Conservation (phyloP, 164 flowering plant species). For the Aristolochia fimbriata region DNA sequence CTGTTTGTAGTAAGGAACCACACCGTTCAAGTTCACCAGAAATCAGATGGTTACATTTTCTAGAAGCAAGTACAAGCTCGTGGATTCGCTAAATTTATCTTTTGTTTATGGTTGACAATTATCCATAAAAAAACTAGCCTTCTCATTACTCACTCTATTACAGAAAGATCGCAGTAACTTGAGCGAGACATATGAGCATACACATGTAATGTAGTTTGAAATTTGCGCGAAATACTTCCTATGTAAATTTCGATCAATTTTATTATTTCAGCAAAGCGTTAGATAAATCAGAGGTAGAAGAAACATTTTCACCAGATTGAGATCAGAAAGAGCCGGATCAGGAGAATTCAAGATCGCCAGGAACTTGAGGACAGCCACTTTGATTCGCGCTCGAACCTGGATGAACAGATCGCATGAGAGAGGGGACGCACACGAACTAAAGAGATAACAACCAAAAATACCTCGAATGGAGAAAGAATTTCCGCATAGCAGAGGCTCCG, state of each 20-base stretch:
- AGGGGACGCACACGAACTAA: slow-evolving; percentile 1
- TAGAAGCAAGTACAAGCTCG: background rate
- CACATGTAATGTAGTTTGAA: no score
- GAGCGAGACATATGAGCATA: no score
- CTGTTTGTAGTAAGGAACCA: slow-evolving; percentile 20
- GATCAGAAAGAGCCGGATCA: slow-evolving; percentile 59
- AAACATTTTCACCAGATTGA: slow-evolving; percentile 44
- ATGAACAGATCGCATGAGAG: background rate
- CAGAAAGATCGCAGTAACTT: no score
- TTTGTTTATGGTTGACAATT: no score
- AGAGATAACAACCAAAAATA: slow-evolving; percentile 6
- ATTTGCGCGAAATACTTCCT: no score
- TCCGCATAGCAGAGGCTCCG: slow-evolving; percentile 72
- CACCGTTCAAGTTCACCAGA: background rate
- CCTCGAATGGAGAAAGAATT: slow-evolving; percentile 59
- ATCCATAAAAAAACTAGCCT: no score
- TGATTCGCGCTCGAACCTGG: slow-evolving; percentile 80
- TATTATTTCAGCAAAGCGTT: no score
- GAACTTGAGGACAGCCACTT: slow-evolving; percentile 74
- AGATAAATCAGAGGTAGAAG: background rate
- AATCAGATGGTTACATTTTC: no score
- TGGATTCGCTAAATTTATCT: no score
- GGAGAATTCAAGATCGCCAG: slow-evolving; percentile 55
- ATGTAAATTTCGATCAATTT: no score
- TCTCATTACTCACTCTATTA: no score